Percentiles rank a stretch among this genome's conserved stretches.
These are phyloP conservation scores for Picea sitchensis DNA, from an alignment of 75 land plant species.

Conservation along the genomic window DNA sequence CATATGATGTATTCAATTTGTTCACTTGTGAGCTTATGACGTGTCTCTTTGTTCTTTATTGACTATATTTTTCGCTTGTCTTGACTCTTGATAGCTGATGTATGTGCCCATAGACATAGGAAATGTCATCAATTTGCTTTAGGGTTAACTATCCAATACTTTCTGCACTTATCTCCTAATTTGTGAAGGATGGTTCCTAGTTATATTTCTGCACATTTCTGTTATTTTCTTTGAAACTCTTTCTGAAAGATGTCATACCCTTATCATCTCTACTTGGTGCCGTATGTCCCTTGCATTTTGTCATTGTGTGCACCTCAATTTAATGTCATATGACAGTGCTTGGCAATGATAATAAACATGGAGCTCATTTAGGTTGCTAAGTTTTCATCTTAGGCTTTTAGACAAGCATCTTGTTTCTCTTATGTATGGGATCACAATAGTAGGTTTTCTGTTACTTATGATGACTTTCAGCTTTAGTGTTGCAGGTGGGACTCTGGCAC, in stretches of 20 bases:
- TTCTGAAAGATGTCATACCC: too few species aligned
- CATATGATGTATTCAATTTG: too few species aligned
- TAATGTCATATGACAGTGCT: too few species aligned
- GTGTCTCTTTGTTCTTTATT: not conserved
- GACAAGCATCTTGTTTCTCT: not conserved
- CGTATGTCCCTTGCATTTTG: too few species aligned
- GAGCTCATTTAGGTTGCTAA: not conserved
- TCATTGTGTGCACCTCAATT: too few species aligned
- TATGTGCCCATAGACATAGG: not conserved
- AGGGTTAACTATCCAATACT: too few species aligned
- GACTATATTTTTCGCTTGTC: not conserved
- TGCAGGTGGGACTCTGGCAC: conserved; percentile 97
- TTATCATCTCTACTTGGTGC: too few species aligned
- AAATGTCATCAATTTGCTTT: not conserved
- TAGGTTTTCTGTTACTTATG: not conserved
- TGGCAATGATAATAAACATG: not conserved
- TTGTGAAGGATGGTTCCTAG: not conserved
- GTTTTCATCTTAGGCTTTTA: not conserved
- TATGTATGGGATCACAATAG: not conserved
- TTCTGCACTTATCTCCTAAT: not conserved
- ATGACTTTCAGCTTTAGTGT: conserved; percentile 7
- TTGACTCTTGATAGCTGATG: not conserved
- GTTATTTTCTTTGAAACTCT: too few species aligned
- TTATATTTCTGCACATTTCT: not conserved
- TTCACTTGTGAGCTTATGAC: too few species aligned